Evolutionary conservation across 352 stramenopile genomes (phyloP).

Genomic region (Phytopythium kandeliae): DNA sequence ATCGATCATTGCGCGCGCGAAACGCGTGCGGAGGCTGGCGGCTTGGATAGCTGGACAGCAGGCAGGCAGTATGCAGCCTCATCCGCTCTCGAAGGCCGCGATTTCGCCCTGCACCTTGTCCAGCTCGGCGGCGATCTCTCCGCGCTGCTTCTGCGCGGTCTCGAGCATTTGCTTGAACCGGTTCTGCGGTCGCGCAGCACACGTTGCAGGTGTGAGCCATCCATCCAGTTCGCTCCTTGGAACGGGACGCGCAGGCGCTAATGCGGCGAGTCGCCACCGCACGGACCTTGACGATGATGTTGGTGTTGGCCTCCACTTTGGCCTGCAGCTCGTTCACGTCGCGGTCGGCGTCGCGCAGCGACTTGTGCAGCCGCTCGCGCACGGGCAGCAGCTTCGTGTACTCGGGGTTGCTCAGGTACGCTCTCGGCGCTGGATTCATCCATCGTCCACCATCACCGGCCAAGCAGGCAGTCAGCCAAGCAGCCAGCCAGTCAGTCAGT

Average conservation of each 20-base stretch:
- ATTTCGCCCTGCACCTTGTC: conserved; percentile 53
- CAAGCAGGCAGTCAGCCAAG: too few species aligned
- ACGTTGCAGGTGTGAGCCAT: conserved; percentile 1
- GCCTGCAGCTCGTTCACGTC: conserved; percentile 55
- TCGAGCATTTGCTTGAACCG: conserved; percentile 82
- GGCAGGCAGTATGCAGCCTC: background rate
- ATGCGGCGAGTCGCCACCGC: too few species aligned
- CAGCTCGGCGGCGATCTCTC: conserved; percentile 39
- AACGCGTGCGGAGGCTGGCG: too few species aligned
- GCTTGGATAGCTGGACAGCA: too few species aligned
- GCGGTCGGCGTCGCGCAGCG: conserved; percentile 55
- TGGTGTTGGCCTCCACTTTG: conserved; percentile 71
- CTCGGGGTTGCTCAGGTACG: conserved; percentile 52
- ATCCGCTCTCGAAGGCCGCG: conserved; percentile 32
- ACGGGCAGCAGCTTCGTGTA: conserved; percentile 62
- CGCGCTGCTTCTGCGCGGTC: conserved; percentile 45
- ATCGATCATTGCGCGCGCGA: conserved; percentile 1
- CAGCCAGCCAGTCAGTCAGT: too few species aligned
- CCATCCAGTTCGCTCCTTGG: too few species aligned
- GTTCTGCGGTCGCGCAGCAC: conserved; percentile 32
- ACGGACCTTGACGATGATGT: conserved; percentile 78
- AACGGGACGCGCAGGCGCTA: too few species aligned
- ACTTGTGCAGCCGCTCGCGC: conserved; percentile 64
- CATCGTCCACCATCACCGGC: background rate
- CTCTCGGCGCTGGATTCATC: conserved; percentile 14